phyloP scores from a whole-genome alignment of 106 monocot species.

The Dendrobium huoshanense region DNA sequence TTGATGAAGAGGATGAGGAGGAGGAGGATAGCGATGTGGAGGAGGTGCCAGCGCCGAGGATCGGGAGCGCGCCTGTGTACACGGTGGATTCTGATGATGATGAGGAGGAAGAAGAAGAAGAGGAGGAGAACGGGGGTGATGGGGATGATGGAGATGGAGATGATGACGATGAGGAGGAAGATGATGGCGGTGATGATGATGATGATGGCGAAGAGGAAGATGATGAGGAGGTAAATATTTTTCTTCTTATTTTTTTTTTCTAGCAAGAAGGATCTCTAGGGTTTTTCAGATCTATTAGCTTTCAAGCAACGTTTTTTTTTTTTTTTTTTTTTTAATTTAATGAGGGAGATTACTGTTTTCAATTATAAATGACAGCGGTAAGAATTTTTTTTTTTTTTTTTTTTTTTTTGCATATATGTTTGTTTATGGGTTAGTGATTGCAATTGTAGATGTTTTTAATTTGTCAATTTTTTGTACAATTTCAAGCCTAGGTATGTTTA shows the following conservation, averaged over 20 bases:
- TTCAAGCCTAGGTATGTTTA: no score
- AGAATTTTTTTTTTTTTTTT: no score
- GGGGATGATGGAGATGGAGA: not conserved
- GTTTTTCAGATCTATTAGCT: not conserved
- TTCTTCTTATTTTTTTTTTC: no score
- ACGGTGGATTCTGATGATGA: not conserved
- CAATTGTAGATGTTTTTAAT: no score
- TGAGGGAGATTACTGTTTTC: no score
- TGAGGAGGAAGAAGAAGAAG: not conserved
- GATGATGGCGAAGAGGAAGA: not conserved
- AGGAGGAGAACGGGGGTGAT: not conserved
- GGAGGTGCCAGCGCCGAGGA: not conserved
- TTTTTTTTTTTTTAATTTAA: no score
- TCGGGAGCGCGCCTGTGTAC: not conserved
- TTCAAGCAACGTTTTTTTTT: not conserved
- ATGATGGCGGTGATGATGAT: not conserved
- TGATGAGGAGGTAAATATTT: not conserved
- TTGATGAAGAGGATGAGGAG: not conserved
- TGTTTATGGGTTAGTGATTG: no score
- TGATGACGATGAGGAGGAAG: not conserved
- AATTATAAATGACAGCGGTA: no score
- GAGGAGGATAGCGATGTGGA: constrained; percentile 1
- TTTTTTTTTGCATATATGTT: no score
- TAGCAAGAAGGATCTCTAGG: not conserved
- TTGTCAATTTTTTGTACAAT: no score